Conservation (phyloP, 140 eudicot species). For the Bidens hawaiensis region DNA sequence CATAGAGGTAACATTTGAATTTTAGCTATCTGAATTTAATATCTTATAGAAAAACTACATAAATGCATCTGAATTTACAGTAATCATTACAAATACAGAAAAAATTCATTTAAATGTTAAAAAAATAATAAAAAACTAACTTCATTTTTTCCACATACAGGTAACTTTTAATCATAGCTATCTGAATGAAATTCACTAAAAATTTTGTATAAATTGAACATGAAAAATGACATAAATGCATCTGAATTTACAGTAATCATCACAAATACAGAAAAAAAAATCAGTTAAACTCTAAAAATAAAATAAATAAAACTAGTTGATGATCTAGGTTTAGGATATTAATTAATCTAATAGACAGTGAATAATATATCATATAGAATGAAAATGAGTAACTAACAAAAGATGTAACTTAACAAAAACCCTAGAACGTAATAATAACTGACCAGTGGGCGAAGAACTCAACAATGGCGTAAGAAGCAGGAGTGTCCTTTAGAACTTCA, state of each 20-base stretch:
- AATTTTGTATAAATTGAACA: too few species aligned
- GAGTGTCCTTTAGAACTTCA: slow-evolving; percentile 55
- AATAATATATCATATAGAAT: too few species aligned
- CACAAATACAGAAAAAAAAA: background rate
- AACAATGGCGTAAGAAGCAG: slow-evolving; percentile 69
- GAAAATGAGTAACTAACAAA: too few species aligned
- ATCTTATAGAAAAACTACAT: background rate
- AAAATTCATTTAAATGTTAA: too few species aligned
- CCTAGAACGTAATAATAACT: slow-evolving; percentile 13
- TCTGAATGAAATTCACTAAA: background rate
- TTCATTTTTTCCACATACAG: too few species aligned
- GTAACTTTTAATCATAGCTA: background rate
- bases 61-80: too few species aligned
- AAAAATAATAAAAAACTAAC: too few species aligned
- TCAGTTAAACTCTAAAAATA: too few species aligned
- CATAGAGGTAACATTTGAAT: background rate
- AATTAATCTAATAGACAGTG: too few species aligned
- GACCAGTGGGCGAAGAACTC: slow-evolving; percentile 96
- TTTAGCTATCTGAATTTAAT: too few species aligned
- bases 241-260: background rate
- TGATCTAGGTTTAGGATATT: background rate
- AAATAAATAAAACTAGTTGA: too few species aligned
- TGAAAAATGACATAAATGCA: background rate
- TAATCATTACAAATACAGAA: too few species aligned
- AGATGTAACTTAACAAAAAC: slow-evolving; percentile 15